Evolutionary conservation across 208 protist species (phyloP).

Genomic region (Acanthamoeba triangularis): DNA sequence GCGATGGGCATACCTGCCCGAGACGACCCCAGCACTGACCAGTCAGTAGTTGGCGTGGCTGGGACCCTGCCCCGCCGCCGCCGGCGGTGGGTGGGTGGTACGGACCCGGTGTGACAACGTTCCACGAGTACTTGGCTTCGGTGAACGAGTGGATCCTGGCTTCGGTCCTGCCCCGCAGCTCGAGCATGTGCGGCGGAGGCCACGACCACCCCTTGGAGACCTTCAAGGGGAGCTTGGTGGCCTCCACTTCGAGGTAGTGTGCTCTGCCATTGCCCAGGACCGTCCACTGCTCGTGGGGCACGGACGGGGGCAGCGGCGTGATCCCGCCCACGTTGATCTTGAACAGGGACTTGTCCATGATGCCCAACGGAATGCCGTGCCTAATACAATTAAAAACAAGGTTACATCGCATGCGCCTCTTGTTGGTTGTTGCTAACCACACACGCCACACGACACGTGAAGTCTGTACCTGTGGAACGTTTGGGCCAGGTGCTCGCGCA

Average conservation of each 20-base stretch:
- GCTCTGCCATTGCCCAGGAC: not conserved
- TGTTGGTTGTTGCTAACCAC: not conserved
- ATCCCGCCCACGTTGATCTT: constrained; percentile 1
- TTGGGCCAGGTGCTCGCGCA: constrained; percentile 74
- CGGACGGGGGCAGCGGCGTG: constrained; percentile 13
- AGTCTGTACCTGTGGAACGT: constrained; percentile 75
- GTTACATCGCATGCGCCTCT: too few relatives aligned
- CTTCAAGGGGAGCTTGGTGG: constrained; percentile 23
- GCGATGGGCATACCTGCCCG: not conserved
- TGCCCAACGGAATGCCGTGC: constrained; percentile 61
- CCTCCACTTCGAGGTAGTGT: constrained; percentile 18
- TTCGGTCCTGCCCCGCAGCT: constrained; percentile 26
- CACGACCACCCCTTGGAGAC: constrained; percentile 63
- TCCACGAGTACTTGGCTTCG: constrained; percentile 74
- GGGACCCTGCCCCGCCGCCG: not conserved
- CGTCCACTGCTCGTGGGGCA: constrained; percentile 55
- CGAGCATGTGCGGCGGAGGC: not conserved
- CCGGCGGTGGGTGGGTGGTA: too few relatives aligned
- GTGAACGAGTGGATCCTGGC: constrained; percentile 76
- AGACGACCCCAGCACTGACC: constrained; percentile 24
- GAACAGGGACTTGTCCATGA: constrained; percentile 24
- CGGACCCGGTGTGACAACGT: constrained; percentile 59
- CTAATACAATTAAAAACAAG: too few relatives aligned
- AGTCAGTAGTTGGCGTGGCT: not conserved
- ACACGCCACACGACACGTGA: not conserved